Evolutionary conservation across 164 flowering plant genomes (phyloP), one percentile per base, ranked within the genome.

Genomic region (Chloranthus sessilifolius): DNA sequence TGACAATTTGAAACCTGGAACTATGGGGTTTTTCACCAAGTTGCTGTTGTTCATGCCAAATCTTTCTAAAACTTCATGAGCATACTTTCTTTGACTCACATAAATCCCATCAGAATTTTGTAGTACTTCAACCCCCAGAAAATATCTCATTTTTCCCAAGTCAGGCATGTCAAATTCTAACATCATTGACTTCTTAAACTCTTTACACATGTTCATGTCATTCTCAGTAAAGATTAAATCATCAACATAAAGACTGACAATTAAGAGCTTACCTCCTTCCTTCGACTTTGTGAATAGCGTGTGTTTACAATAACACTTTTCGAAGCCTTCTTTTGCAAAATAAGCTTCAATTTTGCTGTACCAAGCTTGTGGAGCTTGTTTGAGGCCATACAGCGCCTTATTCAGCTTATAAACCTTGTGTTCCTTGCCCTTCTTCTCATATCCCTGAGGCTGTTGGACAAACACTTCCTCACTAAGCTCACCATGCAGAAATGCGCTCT

Each of bases 211-310:
- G n/a, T 11, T 22, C 2, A 1, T 17, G 44, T 36, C 37, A 52
- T 51, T 41, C 7, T 8, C 24, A 3, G 20, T 27, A 38, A 4
- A 51, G 6, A 51, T 37, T n/a, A 30, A n/a, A 28, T 40, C 48
- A 49, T 49, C 62, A 7, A 58, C 62, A 40, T 48, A 48, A 11
- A 58, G 1, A 15, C 29, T 38, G 25, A 58, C 40, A 49, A 58
- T 19, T 1, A 48, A 39, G 1, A 35, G 20, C n/a, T 39, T 26
- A 1, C 27, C 34, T 15, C 4, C 22, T 0, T 25, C 15, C n/a
- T n/a, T n/a, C n/a, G n/a, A n/a, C n/a, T n/a, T n/a, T n/a, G n/a
- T 25, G 24, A 15, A 47, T 2, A 56, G 25, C 1, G 50, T 50
- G 9, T 41, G 56, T 26, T 30, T 43, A 51, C 17, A 78, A 11